Evolutionary conservation across 2,329 filamentous ascomycete species (phyloP).

Genomic region (Fusarium agapanthi): DNA sequence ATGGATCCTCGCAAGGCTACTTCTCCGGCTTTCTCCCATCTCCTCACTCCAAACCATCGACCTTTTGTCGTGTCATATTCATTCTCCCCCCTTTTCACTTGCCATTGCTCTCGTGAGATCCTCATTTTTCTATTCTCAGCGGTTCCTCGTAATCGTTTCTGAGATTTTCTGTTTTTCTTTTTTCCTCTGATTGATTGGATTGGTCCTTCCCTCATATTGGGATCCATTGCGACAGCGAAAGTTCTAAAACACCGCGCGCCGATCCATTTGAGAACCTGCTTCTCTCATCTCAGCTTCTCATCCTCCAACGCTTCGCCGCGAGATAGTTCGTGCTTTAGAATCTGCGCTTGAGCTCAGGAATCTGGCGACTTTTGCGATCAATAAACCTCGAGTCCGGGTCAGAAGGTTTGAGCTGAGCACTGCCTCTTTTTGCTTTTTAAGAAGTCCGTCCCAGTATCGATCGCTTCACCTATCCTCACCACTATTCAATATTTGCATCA

Average conservation of each 20-base stretch:
- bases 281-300: constrained; percentile 14
- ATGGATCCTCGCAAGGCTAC: constrained; percentile 30
- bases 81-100: constrained; percentile 26
- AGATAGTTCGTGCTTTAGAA: constrained; percentile 13
- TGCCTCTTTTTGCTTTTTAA: constrained; percentile 51
- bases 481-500: constrained; percentile 43
- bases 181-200: constrained; percentile 21
- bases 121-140: constrained; percentile 32
- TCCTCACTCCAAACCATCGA: constrained; percentile 31
- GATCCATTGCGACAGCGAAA: constrained; percentile 33
- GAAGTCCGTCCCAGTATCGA: constrained; percentile 49
- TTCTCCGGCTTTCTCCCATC: constrained; percentile 41
- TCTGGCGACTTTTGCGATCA: constrained; percentile 38
- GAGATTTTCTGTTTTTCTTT: constrained; percentile 21
- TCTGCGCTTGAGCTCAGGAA: constrained; percentile 18
- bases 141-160: constrained; percentile 26
- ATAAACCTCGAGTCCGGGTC: constrained; percentile 35
- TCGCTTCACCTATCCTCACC: constrained; percentile 50
- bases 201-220: constrained; percentile 25
- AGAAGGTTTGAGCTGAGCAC: constrained; percentile 52
- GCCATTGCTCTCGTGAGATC: constrained; percentile 33
- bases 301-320: constrained; percentile 32
- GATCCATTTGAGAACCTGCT: constrained; percentile 23
- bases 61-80: constrained; percentile 40
- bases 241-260: constrained; percentile 32